Conservation (phyloP, 2,329 filamentous ascomycete genomes). For the Ophiostoma quercus region DNA sequence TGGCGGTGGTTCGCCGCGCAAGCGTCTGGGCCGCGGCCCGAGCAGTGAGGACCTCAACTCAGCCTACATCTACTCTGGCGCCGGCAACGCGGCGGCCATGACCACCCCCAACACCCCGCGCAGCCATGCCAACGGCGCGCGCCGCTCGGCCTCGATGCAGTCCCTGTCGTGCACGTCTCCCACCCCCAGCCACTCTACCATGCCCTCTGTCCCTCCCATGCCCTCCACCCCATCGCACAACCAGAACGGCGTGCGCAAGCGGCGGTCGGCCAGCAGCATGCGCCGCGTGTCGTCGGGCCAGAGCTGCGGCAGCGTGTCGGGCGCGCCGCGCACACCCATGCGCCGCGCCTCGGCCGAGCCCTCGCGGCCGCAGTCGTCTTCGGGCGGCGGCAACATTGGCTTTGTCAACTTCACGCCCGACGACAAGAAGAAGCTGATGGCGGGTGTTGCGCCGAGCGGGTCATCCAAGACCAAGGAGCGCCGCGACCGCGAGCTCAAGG, state of each 20-base stretch:
- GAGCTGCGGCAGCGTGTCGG: not conserved
- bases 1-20: conserved; percentile 38
- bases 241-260: conserved; percentile 34
- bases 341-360: conserved; percentile 20
- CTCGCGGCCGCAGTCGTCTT: conserved; percentile 5
- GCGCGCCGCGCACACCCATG: conserved; percentile 19
- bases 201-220: not conserved
- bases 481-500: conserved; percentile 78
- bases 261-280: conserved; percentile 34
- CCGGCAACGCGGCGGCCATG: conserved; percentile 11
- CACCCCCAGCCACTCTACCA: conserved; percentile 7
- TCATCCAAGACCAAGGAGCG: conserved; percentile 92
- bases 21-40: conserved; percentile 30
- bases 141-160: conserved; percentile 32
- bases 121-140: conserved; percentile 21
- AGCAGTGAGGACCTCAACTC: conserved; percentile 14
- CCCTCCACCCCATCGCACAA: conserved; percentile 19
- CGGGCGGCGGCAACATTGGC: conserved; percentile 38
- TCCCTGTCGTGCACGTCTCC: conserved; percentile 25
- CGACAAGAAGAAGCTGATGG: conserved; percentile 74
- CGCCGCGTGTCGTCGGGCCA: conserved; percentile 27
- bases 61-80: not conserved
- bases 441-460: conserved; percentile 84
- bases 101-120: conserved; percentile 19
- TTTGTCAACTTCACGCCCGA: conserved; percentile 90